These are phyloP conservation scores for Gossypium herbaceum DNA, from an alignment of 345 rosid species.

Conservation along the genomic window DNA sequence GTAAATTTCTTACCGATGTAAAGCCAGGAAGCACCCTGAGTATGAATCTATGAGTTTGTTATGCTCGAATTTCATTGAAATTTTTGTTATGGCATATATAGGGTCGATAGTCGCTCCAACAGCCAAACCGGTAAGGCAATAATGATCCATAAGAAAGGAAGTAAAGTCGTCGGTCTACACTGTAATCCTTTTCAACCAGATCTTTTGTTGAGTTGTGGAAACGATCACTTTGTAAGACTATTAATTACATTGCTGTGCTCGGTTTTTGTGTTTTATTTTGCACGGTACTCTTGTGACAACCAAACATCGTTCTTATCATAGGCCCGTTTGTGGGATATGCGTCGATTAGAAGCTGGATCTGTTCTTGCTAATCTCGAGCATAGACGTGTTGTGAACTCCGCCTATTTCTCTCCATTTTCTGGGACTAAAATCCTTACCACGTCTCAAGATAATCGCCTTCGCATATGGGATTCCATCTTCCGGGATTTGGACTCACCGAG, in stretches of 20 bases:
- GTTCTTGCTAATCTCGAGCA: constrained; percentile 62
- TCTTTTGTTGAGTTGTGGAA: constrained; percentile 87
- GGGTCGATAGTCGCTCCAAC: constrained; percentile 83
- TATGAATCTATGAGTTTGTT: not conserved
- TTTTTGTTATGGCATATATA: constrained; percentile 25
- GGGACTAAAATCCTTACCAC: constrained; percentile 89
- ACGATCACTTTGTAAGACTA: constrained; percentile 87
- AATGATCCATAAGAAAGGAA: constrained; percentile 87
- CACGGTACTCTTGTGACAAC: not conserved
- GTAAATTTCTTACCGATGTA: constrained; percentile 26
- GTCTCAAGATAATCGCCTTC: constrained; percentile 83
- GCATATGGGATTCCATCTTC: constrained; percentile 88
- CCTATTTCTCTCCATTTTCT: constrained; percentile 85
- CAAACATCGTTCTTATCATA: constrained; percentile 27
- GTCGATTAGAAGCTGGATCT: constrained; percentile 56
- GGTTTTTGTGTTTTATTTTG: not conserved
- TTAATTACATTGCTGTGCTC: not conserved
- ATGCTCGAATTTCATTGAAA: constrained; percentile 2
- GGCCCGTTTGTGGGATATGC: constrained; percentile 98
- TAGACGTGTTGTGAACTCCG: constrained; percentile 90
- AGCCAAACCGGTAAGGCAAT: constrained; percentile 43
- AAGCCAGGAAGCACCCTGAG: not conserved
- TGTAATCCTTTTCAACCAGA: constrained; percentile 94
- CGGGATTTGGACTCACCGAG: constrained; percentile 78
- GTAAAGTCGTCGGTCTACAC: constrained; percentile 91